Conservation (phyloP, 257 asterid species). For the Petunia axillaris region DNA sequence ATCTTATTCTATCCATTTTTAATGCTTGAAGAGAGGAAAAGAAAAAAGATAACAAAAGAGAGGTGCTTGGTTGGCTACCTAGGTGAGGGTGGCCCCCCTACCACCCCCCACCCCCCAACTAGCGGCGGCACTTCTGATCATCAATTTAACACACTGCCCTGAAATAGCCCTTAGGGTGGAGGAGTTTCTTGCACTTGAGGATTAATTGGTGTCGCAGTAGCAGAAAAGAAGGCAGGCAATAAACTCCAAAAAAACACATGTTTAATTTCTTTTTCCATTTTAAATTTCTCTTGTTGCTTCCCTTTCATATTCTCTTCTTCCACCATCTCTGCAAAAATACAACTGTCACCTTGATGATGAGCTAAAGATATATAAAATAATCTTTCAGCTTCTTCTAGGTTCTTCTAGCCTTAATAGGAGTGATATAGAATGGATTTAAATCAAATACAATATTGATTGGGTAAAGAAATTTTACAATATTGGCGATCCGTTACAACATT, state of each 20-base stretch:
- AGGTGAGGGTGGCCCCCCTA: not conserved
- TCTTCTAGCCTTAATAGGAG: not conserved
- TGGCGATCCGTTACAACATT: no score
- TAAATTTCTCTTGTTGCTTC: conserved; percentile 19
- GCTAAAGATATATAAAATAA: not conserved
- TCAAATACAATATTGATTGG: no score
- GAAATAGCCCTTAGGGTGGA: conserved; percentile 17
- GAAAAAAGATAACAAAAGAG: not conserved
- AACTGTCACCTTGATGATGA: conserved; percentile 25
- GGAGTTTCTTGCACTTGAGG: not conserved
- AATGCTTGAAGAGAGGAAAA: conserved; percentile 30
- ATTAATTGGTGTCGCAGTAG: conserved; percentile 13
- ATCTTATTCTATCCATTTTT: conserved; percentile 33
- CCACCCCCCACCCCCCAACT: not conserved
- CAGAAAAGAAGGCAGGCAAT: conserved; percentile 28
- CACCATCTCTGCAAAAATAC: conserved; percentile 33
- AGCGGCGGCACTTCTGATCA: conserved; percentile 23
- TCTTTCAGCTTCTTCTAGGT: conserved; percentile 18
- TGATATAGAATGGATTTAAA: not conserved
- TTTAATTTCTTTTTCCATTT: conserved; percentile 29
- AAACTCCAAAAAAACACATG: conserved; percentile 36
- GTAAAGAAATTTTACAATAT: no score
- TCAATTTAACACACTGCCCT: not conserved
- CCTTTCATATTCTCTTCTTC: conserved; percentile 32
- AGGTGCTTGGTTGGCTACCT: not conserved